Base-by-base conservation (phyloP, 768 basidiomycete genomes). In the Boletus sensibilis region DNA sequence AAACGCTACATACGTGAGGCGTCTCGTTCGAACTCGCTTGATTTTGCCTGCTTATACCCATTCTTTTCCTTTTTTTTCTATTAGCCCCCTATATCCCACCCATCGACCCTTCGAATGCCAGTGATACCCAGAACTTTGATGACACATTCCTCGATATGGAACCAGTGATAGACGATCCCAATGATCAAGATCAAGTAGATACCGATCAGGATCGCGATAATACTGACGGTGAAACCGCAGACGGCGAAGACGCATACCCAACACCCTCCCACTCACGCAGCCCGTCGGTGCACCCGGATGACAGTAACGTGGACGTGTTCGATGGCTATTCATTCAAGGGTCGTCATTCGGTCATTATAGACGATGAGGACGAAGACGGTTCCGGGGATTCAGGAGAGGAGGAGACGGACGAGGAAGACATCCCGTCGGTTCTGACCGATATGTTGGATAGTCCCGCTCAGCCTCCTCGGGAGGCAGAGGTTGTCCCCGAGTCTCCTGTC, bases 111-210 rank as follows among this genome's bases (percentile, higher is more conserved):
- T 83, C 84, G 41, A 92, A 96, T 74, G 94, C 94, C 58, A 86
- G 87, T 65, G 97, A 99, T 81, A 95, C 92, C 62, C 92, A 92
- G 72, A 98, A 98, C 75, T 99, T 98, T 72, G 96, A 98, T 72
- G 92, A 95, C 59, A 87, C 92, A 39, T 98, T 97, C 84, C 81
- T 98, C 56, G 91, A 91, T 68, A 96, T 98, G 91, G 88, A 90
- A 61, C 92, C 94, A 23, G 87, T 91, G 46, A 84, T 98, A 58
- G 90, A 94, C 60, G 88, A 90, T 50, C 80, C 79, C 57, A 79
- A 82, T 64, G 87, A 86, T 42, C 78, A 79, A 59, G 77, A 82
- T 46, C 79, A 80, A 59, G 78, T 77, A 52, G 86, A 88, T 66
- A 88, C 86, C 25, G 88, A 88, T 68, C 83, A 82, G 63, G 86